These are phyloP conservation scores for Modicella reniformis DNA, from an alignment of 371 early-diverging fungal species.

Conservation along the genomic window DNA sequence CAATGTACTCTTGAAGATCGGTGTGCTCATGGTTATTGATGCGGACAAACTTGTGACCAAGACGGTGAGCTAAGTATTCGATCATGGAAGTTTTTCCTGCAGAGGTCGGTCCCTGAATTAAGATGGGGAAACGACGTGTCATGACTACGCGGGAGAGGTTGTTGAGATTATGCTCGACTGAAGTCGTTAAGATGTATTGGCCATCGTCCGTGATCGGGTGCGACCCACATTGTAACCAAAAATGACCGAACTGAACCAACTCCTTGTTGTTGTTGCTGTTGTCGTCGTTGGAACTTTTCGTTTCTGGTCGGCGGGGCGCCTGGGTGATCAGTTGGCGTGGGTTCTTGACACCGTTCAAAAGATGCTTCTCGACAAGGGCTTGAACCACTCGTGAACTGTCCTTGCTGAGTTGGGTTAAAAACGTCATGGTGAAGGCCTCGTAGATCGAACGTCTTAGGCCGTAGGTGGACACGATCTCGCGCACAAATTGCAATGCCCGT, in stretches of 20 bases:
- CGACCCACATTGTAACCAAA: conserved; percentile 86
- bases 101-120: conserved; percentile 99
- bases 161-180: conserved; percentile 85
- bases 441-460: conserved; percentile 85
- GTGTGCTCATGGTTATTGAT: conserved; percentile 99
- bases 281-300: too few species aligned
- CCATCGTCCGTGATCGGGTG: conserved; percentile 59
- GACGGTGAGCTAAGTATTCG: conserved; percentile 93
- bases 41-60: conserved; percentile 95
- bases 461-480: conserved; percentile 77
- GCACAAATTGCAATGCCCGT: conserved; percentile 87
- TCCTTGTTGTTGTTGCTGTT: conserved; percentile 55
- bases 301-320: conserved; percentile 71
- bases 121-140: conserved; percentile 92
- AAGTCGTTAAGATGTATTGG: conserved; percentile 89
- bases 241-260: conserved; percentile 85
- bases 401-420: conserved; percentile 87
- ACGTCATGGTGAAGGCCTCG: conserved; percentile 96
- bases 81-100: conserved; percentile 99
- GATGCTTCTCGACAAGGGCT: conserved; percentile 68
- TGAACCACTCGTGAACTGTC: conserved; percentile 74
- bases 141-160: conserved; percentile 94
- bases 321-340: conserved; percentile 68
- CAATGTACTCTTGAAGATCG: conserved; percentile 98
- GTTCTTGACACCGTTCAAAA: conserved; percentile 75